phyloP scores from a whole-genome alignment of 2,329 filamentous ascomycete species.

The Epichloe scottii region DNA sequence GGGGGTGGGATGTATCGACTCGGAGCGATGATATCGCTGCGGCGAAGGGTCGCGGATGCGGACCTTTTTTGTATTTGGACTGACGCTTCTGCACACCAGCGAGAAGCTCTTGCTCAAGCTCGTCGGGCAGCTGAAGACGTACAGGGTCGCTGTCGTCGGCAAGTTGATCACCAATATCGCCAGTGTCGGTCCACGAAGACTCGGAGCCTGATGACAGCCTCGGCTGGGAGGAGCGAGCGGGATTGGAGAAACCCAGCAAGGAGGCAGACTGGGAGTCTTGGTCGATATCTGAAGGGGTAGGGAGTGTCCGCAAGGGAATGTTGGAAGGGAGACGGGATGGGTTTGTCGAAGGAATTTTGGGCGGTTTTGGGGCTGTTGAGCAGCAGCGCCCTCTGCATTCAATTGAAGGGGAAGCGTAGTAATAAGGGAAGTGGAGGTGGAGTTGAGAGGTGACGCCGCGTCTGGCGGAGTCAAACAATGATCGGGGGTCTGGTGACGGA shows the following conservation, averaged over 20 bases:
- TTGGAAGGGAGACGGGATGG: conserved; percentile 62
- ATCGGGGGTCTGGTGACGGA: conserved; percentile 17
- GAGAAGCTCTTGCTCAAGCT: conserved; percentile 50
- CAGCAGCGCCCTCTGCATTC: conserved; percentile 57
- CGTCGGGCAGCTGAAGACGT: conserved; percentile 53
- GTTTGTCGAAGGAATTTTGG: conserved; percentile 74
- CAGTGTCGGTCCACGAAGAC: conserved; percentile 85
- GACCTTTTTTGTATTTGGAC: conserved; percentile 44
- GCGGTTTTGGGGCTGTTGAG: conserved; percentile 59
- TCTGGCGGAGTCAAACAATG: conserved; percentile 15
- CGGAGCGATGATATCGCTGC: conserved; percentile 23
- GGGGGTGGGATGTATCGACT: conserved; percentile 25
- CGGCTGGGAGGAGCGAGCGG: conserved; percentile 30
- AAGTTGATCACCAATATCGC: conserved; percentile 86
- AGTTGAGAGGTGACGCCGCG: conserved; percentile 10
- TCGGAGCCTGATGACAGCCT: conserved; percentile 45
- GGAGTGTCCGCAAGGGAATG: conserved; percentile 75
- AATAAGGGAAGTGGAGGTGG: conserved; percentile 16
- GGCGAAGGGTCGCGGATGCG: conserved; percentile 47
- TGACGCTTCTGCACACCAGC: conserved; percentile 35
- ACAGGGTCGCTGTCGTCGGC: conserved; percentile 74
- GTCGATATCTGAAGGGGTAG: conserved; percentile 24
- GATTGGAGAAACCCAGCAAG: conserved; percentile 19
- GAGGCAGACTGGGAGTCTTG: conserved; percentile 28
- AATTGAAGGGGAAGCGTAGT: conserved; percentile 22